Percentiles rank a stretch among this genome's conserved stretches.
phyloP scores from a whole-genome alignment of 2,329 filamentous ascomycete genomes.

The Xylariaceae sp. region DNA sequence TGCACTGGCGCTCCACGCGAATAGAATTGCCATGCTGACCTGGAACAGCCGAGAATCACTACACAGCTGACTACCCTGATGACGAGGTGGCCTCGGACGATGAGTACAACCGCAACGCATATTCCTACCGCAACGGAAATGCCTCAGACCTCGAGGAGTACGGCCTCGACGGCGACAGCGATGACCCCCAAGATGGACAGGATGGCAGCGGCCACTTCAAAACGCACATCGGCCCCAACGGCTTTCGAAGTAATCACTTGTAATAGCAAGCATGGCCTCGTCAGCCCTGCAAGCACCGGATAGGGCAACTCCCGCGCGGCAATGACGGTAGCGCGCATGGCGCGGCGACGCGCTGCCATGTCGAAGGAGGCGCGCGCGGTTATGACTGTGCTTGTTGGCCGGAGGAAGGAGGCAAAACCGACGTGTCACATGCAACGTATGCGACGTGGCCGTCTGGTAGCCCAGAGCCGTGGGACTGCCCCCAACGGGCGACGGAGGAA shows the following conservation, averaged over 20 bases:
- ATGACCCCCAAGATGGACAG: constrained; percentile 24
- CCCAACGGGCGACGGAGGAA: too few relatives aligned
- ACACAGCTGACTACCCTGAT: constrained; percentile 72
- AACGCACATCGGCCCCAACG: constrained; percentile 31
- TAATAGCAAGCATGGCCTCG: too few relatives aligned
- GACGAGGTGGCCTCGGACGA: constrained; percentile 70
- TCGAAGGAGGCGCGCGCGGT: constrained; percentile 1
- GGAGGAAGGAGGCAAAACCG: not conserved
- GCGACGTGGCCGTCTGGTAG: too few relatives aligned
- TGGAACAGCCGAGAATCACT: constrained; percentile 60
- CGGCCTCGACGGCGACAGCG: constrained; percentile 31
- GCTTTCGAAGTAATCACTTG: constrained; percentile 23
- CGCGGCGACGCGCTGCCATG: constrained; percentile 1
- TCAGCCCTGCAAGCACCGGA: too few relatives aligned
- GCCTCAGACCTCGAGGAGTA: constrained; percentile 50
- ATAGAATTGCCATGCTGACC: not conserved
- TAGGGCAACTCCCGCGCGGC: constrained; percentile 14
- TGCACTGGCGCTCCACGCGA: not conserved
- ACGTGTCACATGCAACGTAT: too few relatives aligned
- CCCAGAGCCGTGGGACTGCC: too few relatives aligned
- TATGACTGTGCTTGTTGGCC: not conserved
- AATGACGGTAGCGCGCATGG: constrained; percentile 3
- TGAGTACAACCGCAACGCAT: constrained; percentile 50
- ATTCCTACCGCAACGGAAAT: constrained; percentile 45
- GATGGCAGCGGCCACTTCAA: constrained; percentile 14